Base-by-base conservation (phyloP, 257 asterid species). In the Salvia miltiorrhiza region DNA sequence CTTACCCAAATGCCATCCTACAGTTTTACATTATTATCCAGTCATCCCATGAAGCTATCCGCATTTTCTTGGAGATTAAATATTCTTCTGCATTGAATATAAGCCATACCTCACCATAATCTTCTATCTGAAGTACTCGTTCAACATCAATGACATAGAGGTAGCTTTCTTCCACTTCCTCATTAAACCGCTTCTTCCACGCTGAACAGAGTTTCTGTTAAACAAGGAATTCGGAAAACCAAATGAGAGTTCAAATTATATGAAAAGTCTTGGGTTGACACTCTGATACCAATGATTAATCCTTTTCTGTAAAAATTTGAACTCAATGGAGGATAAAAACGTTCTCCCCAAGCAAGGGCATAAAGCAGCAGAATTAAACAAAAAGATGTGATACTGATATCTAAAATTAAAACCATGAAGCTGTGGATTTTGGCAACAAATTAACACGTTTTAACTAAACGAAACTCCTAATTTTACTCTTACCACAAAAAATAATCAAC, bases 1-100 rank as follows among this genome's bases (percentile, higher is more conserved):
- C 74, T 74, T 48, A 88, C 86, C 96, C 97, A 90, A 70, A 84
- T 77, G 45, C 94, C 96, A 75, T 78, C 96, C 97, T 90, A 83
- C 56, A 78, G 64, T 49, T 12, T 71, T 60, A 12, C 20, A 33
- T 57, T 44, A 64, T 35, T 32, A 73, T 19, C 73, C 43, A 64
- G 63, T 48, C 55, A 63, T 20, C 48, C 67, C 75, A 68, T 30
- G 58, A 32, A 78, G n/a, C 64, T 11, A 45, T 33, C 35, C 66
- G 28, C 41, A 71, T 17, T 48, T 58, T 47, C 63, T 53, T 52
- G 32, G 24, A 43, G 11, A 45, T 8, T 10, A 60, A 16, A 41
- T 19, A 28, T 9, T 23, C 16, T 60, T 53, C n/a, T 21, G 40
- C 69, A 67, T 9, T 16, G 63, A 77, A 75, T 43, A 64, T 57